A percentile compares a stretch with the other conserved stretches of the same genome.
These are phyloP conservation scores for Teratosphaeria pseudoeucalypti DNA, from an alignment of 2,329 filamentous ascomycete genomes.

Conservation along the genomic window DNA sequence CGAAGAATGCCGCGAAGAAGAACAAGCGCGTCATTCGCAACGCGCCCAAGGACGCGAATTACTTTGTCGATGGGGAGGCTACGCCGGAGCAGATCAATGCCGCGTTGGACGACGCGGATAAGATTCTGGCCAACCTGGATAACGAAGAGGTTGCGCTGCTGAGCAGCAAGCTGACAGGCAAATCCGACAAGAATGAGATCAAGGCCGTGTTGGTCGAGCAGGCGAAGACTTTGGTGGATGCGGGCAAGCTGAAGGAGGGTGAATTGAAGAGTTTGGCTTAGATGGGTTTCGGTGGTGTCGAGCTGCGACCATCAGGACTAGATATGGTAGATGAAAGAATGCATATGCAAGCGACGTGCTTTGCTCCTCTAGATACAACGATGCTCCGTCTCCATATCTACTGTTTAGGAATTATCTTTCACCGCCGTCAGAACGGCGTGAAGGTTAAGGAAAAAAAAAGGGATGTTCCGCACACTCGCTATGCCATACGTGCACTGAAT, in stretches of 20 bases:
- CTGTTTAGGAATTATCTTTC: too few species aligned
- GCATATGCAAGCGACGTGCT: too few species aligned
- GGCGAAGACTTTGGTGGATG: constrained; percentile 64
- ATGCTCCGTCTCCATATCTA: too few species aligned
- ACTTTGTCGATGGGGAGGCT: constrained; percentile 65
- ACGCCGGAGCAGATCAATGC: constrained; percentile 70
- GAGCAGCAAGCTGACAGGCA: constrained; percentile 66
- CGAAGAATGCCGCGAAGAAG: constrained; percentile 99
- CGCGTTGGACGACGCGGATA: constrained; percentile 76
- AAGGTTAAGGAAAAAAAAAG: background rate
- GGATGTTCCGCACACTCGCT: background rate
- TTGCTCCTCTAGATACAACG: too few species aligned
- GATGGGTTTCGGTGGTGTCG: background rate
- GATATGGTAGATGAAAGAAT: background rate
- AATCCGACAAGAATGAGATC: constrained; percentile 71
- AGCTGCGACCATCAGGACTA: background rate
- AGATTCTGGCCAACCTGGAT: constrained; percentile 79
- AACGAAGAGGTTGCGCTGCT: constrained; percentile 79
- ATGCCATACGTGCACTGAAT: background rate
- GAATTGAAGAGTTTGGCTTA: constrained; percentile 54
- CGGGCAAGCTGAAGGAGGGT: constrained; percentile 76
- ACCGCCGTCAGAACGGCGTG: background rate
- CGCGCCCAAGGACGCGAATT: constrained; percentile 95
- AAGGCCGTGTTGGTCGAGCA: constrained; percentile 74
- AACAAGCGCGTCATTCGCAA: constrained; percentile 96